Conservation (phyloP, 2,329 filamentous ascomycete genomes). For the Colletotrichum echinochloae region DNA sequence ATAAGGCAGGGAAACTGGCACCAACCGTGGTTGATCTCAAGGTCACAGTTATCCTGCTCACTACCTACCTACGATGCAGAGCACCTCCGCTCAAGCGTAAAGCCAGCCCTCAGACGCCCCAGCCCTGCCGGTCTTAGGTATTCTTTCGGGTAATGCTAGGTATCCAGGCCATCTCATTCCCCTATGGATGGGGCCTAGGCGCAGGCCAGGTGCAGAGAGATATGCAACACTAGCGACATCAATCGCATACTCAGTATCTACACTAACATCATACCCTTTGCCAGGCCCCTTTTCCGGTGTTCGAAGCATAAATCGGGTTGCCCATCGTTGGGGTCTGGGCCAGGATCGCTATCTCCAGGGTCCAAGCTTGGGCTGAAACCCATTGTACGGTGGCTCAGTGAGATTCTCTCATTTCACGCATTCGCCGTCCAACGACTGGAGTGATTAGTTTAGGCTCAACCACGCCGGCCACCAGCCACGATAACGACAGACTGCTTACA, state of each 20-base stretch:
- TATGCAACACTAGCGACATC: not conserved
- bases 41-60: conserved; percentile 11
- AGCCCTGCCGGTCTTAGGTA: conserved; percentile 4
- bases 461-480: not conserved
- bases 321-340: conserved; percentile 8
- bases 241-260: not conserved
- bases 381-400: conserved; percentile 27
- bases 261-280: conserved; percentile 18
- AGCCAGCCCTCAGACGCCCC: not conserved
- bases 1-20: conserved; percentile 17
- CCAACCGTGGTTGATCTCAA: conserved; percentile 17
- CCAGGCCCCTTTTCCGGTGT: conserved; percentile 34
- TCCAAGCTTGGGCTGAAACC: conserved; percentile 40
- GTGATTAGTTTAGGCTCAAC: not conserved
- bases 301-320: conserved; percentile 20
- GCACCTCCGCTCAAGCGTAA: not conserved
- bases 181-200: not conserved
- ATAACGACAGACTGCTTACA: conserved; percentile 5
- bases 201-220: not conserved
- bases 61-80: not conserved
- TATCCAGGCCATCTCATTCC: conserved; percentile 13
- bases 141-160: not conserved
- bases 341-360: conserved; percentile 33
- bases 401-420: conserved; percentile 10
- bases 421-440: not conserved